Base-by-base conservation (phyloP, 2,329 filamentous ascomycete species). In the Helicocarpus griseus region DNA sequence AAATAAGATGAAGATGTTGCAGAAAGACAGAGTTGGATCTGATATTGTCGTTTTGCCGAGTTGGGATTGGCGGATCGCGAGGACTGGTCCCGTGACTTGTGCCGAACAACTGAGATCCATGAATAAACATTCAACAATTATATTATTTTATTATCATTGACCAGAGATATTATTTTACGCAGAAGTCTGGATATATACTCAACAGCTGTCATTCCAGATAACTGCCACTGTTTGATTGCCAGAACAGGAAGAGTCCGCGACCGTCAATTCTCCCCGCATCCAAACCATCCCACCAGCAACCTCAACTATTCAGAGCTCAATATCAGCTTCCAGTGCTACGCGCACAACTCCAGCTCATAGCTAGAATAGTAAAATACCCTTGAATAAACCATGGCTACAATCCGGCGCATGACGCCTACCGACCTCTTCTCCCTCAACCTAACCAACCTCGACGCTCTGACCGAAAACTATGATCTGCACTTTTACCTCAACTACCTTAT, bases 401-500 rank as follows among this genome's bases (percentile, higher is more conserved):
- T 97, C 64, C 85, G 90, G 49, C 83, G 87, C 60, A 95, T 97
- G 75, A 81, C 80, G 55, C 85, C 89, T 2, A 78, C 81, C 59
- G 93, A 98, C 69, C 78, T 97, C 56, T 83, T 95, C 71, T 85
- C 84, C 59, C 85, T 97, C 70, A 95, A 94, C 60, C 84, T 89
- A 58, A 95, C 90, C 71, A 98, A 98, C 66, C 83, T 98, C 56
- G 93, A 98, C 66, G 88, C 88, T 38, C 78, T 96, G 56, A 97
- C 93, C n/a, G 93, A 98, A 73, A 97, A 94, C 52, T 98, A 97
- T 74, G 89, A 95, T 68, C 80, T 95, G 58, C 81, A 83, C 56
- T 98, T 97, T 75, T 98, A 98, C 73, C 81, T 96, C 54, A 87
- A 94, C 63, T 98, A 98, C 71, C 83, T 95, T 58, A 89, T 89